Evolutionary conservation across 495 filamentous ascomycete genomes (phyloP).

Genomic region (Xylaria castorea): DNA sequence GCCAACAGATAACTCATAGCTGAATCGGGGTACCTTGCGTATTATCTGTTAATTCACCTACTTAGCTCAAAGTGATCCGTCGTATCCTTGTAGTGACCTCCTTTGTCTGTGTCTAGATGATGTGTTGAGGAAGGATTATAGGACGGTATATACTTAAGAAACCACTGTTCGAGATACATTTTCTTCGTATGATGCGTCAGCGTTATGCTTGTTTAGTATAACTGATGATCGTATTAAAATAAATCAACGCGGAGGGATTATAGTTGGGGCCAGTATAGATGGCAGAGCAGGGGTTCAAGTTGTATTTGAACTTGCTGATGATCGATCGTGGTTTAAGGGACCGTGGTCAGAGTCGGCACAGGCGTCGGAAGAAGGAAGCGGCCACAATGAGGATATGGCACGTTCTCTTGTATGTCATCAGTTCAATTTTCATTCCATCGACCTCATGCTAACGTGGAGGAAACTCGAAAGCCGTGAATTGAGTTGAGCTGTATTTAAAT

Average conservation of each 20-base stretch:
- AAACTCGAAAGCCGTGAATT: too few species aligned
- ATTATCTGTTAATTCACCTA: not conserved
- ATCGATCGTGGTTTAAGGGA: not conserved
- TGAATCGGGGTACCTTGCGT: not conserved
- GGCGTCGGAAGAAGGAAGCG: not conserved
- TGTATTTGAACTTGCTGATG: not conserved
- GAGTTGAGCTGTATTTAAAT: too few species aligned
- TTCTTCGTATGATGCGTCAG: not conserved
- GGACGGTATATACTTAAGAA: too few species aligned
- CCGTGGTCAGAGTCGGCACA: not conserved
- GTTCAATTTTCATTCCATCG: not conserved
- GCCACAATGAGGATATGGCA: not conserved
- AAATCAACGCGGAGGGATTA: too few species aligned
- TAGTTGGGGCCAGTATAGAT: not conserved
- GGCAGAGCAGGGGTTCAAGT: not conserved
- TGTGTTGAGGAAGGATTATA: too few species aligned
- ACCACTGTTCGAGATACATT: too few species aligned
- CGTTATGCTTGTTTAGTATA: too few species aligned
- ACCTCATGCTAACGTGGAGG: too few species aligned
- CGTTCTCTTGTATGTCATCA: not conserved
- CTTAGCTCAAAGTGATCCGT: not conserved
- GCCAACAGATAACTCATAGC: not conserved
- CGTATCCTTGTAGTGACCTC: not conserved
- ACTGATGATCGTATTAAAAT: too few species aligned
- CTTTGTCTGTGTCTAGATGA: too few species aligned